Percentiles rank a stretch among this genome's conserved stretches.
Evolutionary conservation across 495 filamentous ascomycete genomes (phyloP).

Genomic region (Halenospora varia): DNA sequence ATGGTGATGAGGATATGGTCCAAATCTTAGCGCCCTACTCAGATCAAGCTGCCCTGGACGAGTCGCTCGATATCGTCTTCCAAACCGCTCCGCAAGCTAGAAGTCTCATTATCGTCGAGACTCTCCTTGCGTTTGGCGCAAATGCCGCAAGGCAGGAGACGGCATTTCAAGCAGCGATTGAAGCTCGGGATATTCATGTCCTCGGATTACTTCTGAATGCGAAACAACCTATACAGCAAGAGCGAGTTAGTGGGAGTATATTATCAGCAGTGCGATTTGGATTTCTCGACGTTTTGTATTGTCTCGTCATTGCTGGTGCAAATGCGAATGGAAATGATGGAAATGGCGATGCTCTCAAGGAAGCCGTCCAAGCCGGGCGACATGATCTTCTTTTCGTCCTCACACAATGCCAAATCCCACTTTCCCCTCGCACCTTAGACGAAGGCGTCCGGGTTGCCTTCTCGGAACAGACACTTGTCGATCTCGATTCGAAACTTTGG

Average conservation of each 20-base stretch:
- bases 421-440: background rate
- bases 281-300: background rate
- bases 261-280: background rate
- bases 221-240: background rate
- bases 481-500: background rate
- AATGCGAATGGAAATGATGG: conserved; percentile 2
- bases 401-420: background rate
- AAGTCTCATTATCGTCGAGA: background rate
- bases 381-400: background rate
- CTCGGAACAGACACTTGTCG: background rate
- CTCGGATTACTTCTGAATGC: background rate
- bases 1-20: background rate
- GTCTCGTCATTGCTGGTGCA: background rate
- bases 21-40: background rate
- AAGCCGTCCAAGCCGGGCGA: background rate
- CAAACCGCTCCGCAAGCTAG: background rate
- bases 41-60: background rate
- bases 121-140: background rate
- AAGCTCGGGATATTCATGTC: background rate
- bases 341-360: conserved; percentile 3
- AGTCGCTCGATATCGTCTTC: background rate
- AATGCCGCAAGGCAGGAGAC: background rate
- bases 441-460: background rate
- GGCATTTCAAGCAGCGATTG: background rate
- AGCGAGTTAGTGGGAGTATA: background rate